These are phyloP conservation scores for Mimosa bimucronata DNA, from an alignment of 306 rosid species.

Conservation along the genomic window DNA sequence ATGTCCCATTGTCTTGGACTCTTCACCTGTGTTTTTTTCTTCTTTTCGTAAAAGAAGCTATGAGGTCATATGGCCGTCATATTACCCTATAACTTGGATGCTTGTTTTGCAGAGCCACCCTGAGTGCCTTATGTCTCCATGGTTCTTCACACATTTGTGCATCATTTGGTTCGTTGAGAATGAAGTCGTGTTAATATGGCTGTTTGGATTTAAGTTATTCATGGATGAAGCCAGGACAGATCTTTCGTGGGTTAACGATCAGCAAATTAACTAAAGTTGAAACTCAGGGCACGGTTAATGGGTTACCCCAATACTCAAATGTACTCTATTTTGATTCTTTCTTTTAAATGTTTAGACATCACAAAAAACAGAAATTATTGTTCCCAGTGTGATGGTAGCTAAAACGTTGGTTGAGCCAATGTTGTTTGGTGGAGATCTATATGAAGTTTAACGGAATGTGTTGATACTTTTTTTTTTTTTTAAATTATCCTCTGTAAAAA, in stretches of 20 bases:
- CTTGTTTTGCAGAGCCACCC: constrained; percentile 33
- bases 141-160: constrained; percentile 18
- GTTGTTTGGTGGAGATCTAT: background rate
- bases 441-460: background rate
- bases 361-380: constrained; percentile 9
- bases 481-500: background rate
- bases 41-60: background rate
- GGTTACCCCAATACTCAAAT: constrained; percentile 30
- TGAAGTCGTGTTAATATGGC: constrained; percentile 33
- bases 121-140: constrained; percentile 34
- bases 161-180: constrained; percentile 25
- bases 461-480: background rate
- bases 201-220: constrained; percentile 6
- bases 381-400: constrained; percentile 28
- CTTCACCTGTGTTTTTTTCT: background rate
- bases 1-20: background rate
- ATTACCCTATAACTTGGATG: constrained; percentile 25
- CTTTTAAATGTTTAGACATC: constrained; percentile 4
- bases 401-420: constrained; percentile 11
- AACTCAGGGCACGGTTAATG: constrained; percentile 29
- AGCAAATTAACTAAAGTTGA: constrained; percentile 9
- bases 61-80: background rate
- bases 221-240: background rate
- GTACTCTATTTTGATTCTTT: constrained; percentile 37
- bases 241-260: background rate